Conservation (phyloP, 1,284 basidiomycete species). For the Apiotrichum sp. region DNA sequence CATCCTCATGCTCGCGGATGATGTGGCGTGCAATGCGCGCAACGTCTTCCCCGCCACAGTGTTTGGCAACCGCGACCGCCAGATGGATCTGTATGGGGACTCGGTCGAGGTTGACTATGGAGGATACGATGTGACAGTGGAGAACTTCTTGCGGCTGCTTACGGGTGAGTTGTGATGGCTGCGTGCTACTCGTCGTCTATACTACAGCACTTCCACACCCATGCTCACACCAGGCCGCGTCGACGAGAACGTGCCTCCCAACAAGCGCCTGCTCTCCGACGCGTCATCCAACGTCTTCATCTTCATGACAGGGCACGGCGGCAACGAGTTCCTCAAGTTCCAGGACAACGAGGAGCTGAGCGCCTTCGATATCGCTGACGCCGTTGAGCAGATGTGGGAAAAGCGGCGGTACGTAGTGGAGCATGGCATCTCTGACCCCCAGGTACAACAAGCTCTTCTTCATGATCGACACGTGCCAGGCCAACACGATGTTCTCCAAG, state of each 20-base stretch:
- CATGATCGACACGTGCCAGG: slow-evolving; percentile 98
- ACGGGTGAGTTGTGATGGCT: slow-evolving; percentile 58
- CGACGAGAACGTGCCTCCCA: slow-evolving; percentile 66
- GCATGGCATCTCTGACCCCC: not conserved
- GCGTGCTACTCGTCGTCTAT: not conserved
- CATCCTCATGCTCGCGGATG: slow-evolving; percentile 97
- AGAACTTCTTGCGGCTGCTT: slow-evolving; percentile 85
- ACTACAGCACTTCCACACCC: not conserved
- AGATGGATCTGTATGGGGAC: slow-evolving; percentile 87
- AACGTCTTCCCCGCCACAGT: slow-evolving; percentile 90
- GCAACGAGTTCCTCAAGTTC: slow-evolving; percentile 97
- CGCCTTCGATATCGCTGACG: slow-evolving; percentile 91
- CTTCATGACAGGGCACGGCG: slow-evolving; percentile 97
- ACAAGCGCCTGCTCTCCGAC: slow-evolving; percentile 85
- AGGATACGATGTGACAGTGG: slow-evolving; percentile 95
- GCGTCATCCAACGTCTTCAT: slow-evolving; percentile 92
- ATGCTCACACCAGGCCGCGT: slow-evolving; percentile 60
- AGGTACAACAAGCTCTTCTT: slow-evolving; percentile 97
- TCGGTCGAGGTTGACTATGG: slow-evolving; percentile 97
- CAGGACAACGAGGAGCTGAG: slow-evolving; percentile 98
- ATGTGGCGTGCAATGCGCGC: slow-evolving; percentile 86
- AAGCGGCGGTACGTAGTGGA: slow-evolving; percentile 65
- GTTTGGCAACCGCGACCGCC: slow-evolving; percentile 70
- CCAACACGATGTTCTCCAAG: slow-evolving; percentile 89
- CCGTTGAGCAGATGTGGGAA: slow-evolving; percentile 97